Percentiles rank a stretch among this genome's conserved stretches.
phyloP scores from a whole-genome alignment of 768 basidiomycete genomes.

The Sporobolomyces roseus region DNA sequence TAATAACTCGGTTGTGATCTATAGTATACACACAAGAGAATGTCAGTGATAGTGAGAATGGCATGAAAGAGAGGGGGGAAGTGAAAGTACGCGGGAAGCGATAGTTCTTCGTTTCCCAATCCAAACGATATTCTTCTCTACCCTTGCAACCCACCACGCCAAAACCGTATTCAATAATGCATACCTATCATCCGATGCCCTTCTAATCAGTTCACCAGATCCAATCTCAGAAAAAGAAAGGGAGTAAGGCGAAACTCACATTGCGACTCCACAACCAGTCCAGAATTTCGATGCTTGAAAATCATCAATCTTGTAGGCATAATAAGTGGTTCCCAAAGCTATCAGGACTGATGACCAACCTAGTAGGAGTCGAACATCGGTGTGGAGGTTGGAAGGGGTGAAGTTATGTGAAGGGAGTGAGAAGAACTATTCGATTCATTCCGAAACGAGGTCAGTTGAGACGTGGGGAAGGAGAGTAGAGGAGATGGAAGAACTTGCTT shows the following conservation, averaged over 20 bases:
- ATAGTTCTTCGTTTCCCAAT: conserved; percentile 85
- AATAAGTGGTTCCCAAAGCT: conserved; percentile 73
- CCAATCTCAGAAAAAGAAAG: not conserved
- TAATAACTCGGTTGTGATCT: conserved; percentile 35
- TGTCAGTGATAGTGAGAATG: not conserved
- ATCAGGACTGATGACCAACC: conserved; percentile 84
- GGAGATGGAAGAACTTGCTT: conserved; percentile 54
- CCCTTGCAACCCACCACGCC: conserved; percentile 75
- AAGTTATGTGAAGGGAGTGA: conserved; percentile 69
- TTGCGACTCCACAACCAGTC: conserved; percentile 70
- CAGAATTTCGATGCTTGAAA: conserved; percentile 82
- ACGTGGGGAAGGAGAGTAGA: not conserved
- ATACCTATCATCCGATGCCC: conserved; percentile 57
- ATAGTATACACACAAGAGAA: not conserved
- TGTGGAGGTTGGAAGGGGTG: conserved; percentile 79
- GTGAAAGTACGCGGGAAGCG: conserved; percentile 68
- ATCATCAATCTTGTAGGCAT: conserved; percentile 72
- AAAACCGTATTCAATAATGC: conserved; percentile 66
- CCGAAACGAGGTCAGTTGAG: not conserved
- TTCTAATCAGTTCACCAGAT: no score
- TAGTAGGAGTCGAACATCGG: conserved; percentile 77
- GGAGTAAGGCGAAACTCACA: conserved; percentile 56
- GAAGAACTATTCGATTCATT: conserved; percentile 60
- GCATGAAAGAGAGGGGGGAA: not conserved
- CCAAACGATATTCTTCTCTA: conserved; percentile 79